Evolutionary conservation across 2,329 filamentous ascomycete species (phyloP).

Genomic region (Botrytis paeoniae): DNA sequence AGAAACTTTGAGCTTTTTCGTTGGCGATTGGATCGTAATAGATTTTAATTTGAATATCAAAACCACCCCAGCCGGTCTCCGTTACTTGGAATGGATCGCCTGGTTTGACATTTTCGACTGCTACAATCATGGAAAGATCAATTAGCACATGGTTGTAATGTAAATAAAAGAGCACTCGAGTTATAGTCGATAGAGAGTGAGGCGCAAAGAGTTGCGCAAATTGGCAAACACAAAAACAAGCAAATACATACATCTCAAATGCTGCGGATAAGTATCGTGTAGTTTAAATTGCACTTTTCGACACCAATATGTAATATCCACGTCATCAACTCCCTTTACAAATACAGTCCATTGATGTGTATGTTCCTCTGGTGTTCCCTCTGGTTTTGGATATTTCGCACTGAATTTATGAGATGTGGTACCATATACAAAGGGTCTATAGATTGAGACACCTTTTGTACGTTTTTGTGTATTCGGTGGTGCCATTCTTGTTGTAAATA

Average conservation of each 20-base stretch:
- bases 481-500: constrained; percentile 41
- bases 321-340: constrained; percentile 83
- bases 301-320: constrained; percentile 92
- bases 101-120: constrained; percentile 65
- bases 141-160: neutral
- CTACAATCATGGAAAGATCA: constrained; percentile 34
- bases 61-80: constrained; percentile 97
- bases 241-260: constrained; percentile 63
- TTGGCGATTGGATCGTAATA: constrained; percentile 85
- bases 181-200: accelerated
- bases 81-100: constrained; percentile 74
- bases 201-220: neutral
- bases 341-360: constrained; percentile 97
- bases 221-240: neutral
- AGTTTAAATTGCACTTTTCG: constrained; percentile 98
- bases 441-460: constrained; percentile 63
- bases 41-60: constrained; percentile 91
- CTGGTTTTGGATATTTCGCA: constrained; percentile 71
- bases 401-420: constrained; percentile 78
- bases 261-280: constrained; percentile 93
- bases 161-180: neutral
- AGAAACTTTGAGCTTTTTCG: constrained; percentile 94
- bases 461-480: constrained; percentile 58
- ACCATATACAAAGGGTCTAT: constrained; percentile 68
- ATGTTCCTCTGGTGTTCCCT: constrained; percentile 79